Conservation (phyloP, 768 basidiomycete species). For the Lactarius sanguifluus region DNA sequence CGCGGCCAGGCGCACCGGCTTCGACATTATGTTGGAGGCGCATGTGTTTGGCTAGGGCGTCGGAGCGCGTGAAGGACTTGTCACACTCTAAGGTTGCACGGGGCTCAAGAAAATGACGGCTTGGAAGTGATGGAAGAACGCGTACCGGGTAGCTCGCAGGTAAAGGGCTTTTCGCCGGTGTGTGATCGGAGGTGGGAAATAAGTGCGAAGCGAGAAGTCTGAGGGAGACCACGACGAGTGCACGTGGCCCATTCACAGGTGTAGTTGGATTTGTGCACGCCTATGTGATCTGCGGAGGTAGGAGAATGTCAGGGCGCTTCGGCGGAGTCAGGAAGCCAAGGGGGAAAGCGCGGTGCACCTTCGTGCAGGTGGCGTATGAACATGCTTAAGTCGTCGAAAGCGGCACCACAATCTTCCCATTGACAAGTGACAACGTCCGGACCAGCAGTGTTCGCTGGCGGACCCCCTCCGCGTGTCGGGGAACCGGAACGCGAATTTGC, state of each 20-base stretch:
- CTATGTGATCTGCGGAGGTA: slow-evolving; percentile 65
- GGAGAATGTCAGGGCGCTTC: slow-evolving; percentile 25
- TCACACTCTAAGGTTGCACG: slow-evolving; percentile 63
- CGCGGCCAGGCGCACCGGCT: slow-evolving; percentile 70
- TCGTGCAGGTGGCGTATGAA: slow-evolving; percentile 83
- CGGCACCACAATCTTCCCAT: slow-evolving; percentile 78
- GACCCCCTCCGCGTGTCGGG: slow-evolving; percentile 35
- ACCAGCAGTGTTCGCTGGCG: slow-evolving; percentile 28
- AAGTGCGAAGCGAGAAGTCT: slow-evolving; percentile 87
- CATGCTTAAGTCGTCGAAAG: slow-evolving; percentile 70
- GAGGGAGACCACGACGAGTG: slow-evolving; percentile 72
- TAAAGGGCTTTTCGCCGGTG: slow-evolving; percentile 93
- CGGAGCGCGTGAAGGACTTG: slow-evolving; percentile 92
- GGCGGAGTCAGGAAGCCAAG: slow-evolving; percentile 7
- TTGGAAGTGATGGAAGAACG: slow-evolving; percentile 14
- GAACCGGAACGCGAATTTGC: slow-evolving; percentile 42
- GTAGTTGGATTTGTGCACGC: slow-evolving; percentile 79
- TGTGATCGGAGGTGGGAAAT: slow-evolving; percentile 90
- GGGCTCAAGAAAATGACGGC: slow-evolving; percentile 7
- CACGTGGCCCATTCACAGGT: slow-evolving; percentile 91
- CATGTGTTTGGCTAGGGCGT: slow-evolving; percentile 91
- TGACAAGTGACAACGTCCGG: slow-evolving; percentile 69
- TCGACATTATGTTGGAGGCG: slow-evolving; percentile 81
- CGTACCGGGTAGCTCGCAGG: slow-evolving; percentile 76
- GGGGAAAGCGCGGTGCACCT: slow-evolving; percentile 47